Evolutionary conservation across 2,329 filamentous ascomycete species (phyloP).

Genomic region (Rhinocladiella mackenziei): DNA sequence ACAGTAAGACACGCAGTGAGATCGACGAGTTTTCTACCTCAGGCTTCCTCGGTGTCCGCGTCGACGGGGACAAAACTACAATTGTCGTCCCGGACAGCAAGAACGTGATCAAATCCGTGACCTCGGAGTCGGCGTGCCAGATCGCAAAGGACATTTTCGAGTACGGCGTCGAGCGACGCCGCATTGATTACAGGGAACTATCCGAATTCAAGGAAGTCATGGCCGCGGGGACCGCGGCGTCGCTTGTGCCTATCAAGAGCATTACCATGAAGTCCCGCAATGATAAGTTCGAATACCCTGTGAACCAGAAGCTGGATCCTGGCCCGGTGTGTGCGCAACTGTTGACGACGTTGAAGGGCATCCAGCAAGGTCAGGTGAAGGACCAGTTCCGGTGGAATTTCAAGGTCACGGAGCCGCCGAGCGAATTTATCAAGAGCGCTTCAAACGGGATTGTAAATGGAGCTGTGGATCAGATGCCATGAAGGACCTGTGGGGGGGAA

Average conservation of each 20-base stretch:
- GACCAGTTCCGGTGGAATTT: slow-evolving; percentile 72
- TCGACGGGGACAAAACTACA: slow-evolving; percentile 53
- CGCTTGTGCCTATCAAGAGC: slow-evolving; percentile 84
- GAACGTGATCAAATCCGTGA: slow-evolving; percentile 84
- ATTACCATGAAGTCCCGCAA: slow-evolving; percentile 67
- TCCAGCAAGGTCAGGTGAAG: slow-evolving; percentile 75
- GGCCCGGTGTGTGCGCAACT: slow-evolving; percentile 71
- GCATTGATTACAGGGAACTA: slow-evolving; percentile 60
- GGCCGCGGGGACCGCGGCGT: slow-evolving; percentile 86
- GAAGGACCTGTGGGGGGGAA: not conserved
- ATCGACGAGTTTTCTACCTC: slow-evolving; percentile 96
- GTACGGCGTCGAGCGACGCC: slow-evolving; percentile 75
- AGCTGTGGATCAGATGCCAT: slow-evolving; percentile 23
- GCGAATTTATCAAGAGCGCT: slow-evolving; percentile 17
- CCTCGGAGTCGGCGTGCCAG: slow-evolving; percentile 70
- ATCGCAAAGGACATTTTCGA: slow-evolving; percentile 69
- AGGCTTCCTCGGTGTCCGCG: slow-evolving; percentile 78
- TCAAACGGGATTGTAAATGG: slow-evolving; percentile 17
- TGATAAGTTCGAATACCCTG: slow-evolving; percentile 54
- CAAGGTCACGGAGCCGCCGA: slow-evolving; percentile 34
- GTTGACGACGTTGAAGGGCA: slow-evolving; percentile 71
- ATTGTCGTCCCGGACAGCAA: slow-evolving; percentile 83
- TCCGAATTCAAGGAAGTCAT: slow-evolving; percentile 70
- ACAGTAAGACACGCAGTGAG: slow-evolving; percentile 76
- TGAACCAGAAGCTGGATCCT: slow-evolving; percentile 52